phyloP scores from a whole-genome alignment of 805 yeast genomes.

The Saccharomycopsis malanga region DNA sequence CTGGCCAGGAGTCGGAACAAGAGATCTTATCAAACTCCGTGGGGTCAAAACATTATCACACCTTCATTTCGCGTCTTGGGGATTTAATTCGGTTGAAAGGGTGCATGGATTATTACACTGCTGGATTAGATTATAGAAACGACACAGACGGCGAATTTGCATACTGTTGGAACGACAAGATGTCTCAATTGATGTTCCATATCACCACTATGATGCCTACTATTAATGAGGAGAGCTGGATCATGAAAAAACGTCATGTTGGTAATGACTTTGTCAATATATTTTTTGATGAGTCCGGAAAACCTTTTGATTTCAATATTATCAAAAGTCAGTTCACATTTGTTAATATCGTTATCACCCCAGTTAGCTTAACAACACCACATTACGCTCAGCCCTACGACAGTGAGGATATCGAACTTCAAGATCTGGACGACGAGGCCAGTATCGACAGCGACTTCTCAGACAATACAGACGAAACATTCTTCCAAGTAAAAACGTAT shows the following conservation, averaged over 20 bases:
- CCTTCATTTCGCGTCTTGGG: slow-evolving; percentile 56
- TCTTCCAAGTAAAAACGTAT: slow-evolving; percentile 56
- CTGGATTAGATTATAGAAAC: slow-evolving; percentile 69
- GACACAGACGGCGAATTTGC: slow-evolving; percentile 74
- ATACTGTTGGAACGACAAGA: slow-evolving; percentile 63
- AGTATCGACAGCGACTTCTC: background rate
- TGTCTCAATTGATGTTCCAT: slow-evolving; percentile 68
- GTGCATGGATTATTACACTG: slow-evolving; percentile 54
- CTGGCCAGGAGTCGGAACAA: slow-evolving; percentile 52
- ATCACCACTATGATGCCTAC: slow-evolving; percentile 78
- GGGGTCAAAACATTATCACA: slow-evolving; percentile 59
- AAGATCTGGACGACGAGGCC: background rate
- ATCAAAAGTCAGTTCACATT: slow-evolving; percentile 78
- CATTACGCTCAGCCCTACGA: slow-evolving; percentile 13
- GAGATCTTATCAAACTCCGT: slow-evolving; percentile 57
- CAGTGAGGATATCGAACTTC: background rate
- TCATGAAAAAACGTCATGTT: slow-evolving; percentile 66
- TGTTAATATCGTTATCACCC: slow-evolving; percentile 70
- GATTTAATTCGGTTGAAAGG: slow-evolving; percentile 48
- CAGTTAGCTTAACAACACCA: slow-evolving; percentile 29
- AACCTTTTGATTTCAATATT: slow-evolving; percentile 59
- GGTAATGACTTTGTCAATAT: slow-evolving; percentile 82
- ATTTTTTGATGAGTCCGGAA: slow-evolving; percentile 70
- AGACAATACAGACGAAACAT: slow-evolving; percentile 24
- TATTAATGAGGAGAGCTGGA: slow-evolving; percentile 23